Conservation (phyloP, 306 rosid species). For the Begonia masoniana region DNA sequence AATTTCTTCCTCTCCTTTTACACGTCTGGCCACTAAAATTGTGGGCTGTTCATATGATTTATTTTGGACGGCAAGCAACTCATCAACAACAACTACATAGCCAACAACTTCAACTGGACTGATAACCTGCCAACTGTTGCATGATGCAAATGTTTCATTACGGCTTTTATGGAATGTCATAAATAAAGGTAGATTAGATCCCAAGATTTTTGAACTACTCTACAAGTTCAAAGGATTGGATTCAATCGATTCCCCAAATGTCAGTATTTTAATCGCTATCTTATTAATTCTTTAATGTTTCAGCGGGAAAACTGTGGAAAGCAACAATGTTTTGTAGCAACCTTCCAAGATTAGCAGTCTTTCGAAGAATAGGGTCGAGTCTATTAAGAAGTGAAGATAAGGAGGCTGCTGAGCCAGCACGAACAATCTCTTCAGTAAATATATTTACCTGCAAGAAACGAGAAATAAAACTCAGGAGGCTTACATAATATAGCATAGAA, state of each 20-base stretch:
- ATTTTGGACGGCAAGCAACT: conserved; percentile 85
- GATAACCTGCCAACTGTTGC: conserved; percentile 96
- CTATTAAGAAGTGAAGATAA: conserved; percentile 80
- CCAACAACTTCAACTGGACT: conserved; percentile 87
- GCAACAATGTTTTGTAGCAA: conserved; percentile 11
- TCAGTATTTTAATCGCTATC: no score
- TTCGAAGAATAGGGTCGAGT: conserved; percentile 86
- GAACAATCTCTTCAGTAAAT: conserved; percentile 96
- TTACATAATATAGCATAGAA: conserved; percentile 1
- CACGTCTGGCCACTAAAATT: conserved; percentile 73
- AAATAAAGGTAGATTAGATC: no score
- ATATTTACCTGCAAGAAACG: conserved; percentile 64
- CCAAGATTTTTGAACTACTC: neutral
- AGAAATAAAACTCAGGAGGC: conserved; percentile 12
- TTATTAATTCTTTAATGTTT: conserved; percentile 12
- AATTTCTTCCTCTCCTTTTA: conserved; percentile 97
- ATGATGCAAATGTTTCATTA: conserved; percentile 22
- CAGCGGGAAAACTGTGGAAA: neutral
- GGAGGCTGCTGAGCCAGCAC: conserved; percentile 97
- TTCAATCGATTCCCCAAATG: no score
- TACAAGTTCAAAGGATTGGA: neutral
- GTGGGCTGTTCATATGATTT: conserved; percentile 73
- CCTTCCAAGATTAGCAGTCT: conserved; percentile 95
- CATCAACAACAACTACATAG: conserved; percentile 78
- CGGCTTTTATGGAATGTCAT: conserved; percentile 5